Percentiles rank a stretch among this genome's conserved stretches.
Evolutionary conservation across 768 basidiomycete species (phyloP).

Genomic region (Kwoniella europaea): DNA sequence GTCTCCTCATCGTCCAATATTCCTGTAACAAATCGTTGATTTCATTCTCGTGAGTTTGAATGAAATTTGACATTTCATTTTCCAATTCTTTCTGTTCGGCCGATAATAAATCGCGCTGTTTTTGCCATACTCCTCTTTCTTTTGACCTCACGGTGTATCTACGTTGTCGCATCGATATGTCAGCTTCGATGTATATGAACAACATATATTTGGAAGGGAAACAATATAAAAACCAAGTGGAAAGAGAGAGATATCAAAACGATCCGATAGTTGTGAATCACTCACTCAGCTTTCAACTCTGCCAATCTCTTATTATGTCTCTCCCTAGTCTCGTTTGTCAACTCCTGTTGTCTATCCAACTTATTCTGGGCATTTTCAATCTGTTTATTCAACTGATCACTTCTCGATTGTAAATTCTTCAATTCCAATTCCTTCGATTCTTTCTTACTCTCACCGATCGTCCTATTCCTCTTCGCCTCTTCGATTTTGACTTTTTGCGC

Average conservation of each 20-base stretch:
- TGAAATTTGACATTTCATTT: conserved; percentile 65
- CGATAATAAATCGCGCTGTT: conserved; percentile 55
- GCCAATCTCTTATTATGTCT: conserved; percentile 77
- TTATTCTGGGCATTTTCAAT: conserved; percentile 80
- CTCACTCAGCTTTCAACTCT: conserved; percentile 76
- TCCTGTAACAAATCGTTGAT: conserved; percentile 79
- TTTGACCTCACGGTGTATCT: conserved; percentile 55
- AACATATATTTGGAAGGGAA: too few relatives aligned
- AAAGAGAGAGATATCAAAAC: too few relatives aligned
- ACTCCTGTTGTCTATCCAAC: conserved; percentile 75
- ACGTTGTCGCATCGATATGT: too few relatives aligned
- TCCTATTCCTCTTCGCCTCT: conserved; percentile 69
- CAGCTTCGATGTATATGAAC: too few relatives aligned
- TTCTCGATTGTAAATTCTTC: conserved; percentile 69
- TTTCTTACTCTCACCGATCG: conserved; percentile 70
- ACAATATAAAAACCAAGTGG: too few relatives aligned
- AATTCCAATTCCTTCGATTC: conserved; percentile 74
- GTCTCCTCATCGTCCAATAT: conserved; percentile 62
- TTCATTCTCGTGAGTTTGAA: conserved; percentile 69
- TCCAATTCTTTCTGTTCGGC: conserved; percentile 76
- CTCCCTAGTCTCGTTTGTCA: conserved; percentile 77
- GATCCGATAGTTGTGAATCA: too few relatives aligned
- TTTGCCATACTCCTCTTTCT: conserved; percentile 41
- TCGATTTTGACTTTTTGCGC: conserved; percentile 24
- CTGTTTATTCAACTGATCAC: conserved; percentile 83